Evolutionary conservation across 495 filamentous ascomycete species (phyloP).

Genomic region (Xylaria acuta): DNA sequence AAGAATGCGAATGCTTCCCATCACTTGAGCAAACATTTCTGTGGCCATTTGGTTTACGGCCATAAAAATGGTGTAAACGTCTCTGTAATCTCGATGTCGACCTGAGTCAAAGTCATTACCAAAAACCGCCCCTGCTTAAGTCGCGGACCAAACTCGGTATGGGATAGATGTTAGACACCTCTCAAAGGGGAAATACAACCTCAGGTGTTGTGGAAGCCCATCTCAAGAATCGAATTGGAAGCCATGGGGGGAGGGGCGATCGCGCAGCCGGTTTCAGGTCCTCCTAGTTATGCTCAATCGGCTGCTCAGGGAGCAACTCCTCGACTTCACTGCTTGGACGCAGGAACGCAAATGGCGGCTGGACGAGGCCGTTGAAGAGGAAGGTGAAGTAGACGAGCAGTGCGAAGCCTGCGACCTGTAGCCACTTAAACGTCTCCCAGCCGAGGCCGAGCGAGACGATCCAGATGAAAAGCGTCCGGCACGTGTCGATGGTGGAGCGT

Average conservation of each 20-base stretch:
- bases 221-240: neutral
- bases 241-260: neutral
- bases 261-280: neutral
- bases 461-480: conserved; percentile 98
- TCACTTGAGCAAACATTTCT: neutral
- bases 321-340: conserved; percentile 63
- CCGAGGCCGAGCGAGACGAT: conserved; percentile 89
- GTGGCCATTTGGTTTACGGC: neutral
- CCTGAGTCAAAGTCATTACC: neutral
- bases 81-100: neutral
- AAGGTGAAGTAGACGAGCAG: conserved; percentile 96
- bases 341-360: conserved; percentile 69
- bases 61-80: neutral
- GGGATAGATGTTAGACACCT: neutral
- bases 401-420: conserved; percentile 87
- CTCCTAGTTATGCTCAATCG: conserved; percentile 73
- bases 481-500: conserved; percentile 95
- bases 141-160: neutral
- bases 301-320: conserved; percentile 81
- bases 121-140: neutral
- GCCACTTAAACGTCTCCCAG: conserved; percentile 98
- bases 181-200: neutral
- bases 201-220: neutral
- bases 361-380: conserved; percentile 91
- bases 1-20: neutral